Conservation (phyloP, 208 protist species). For the Trypanosoma scelopori region DNA sequence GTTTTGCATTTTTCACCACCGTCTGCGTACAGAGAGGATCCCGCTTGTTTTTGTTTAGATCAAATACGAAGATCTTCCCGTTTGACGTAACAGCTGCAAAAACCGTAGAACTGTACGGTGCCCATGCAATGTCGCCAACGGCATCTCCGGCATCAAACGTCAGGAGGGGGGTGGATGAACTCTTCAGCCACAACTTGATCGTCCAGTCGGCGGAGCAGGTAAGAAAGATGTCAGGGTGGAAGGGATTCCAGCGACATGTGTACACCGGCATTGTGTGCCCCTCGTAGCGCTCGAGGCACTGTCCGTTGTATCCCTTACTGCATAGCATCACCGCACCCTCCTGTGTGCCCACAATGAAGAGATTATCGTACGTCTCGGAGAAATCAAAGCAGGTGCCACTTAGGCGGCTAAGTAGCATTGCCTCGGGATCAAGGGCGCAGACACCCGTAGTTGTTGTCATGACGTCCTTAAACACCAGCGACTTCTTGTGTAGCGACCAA, state of each 20-base stretch:
- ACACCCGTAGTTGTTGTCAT: conserved; percentile 82
- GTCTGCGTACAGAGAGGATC: conserved; percentile 95
- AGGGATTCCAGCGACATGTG: conserved; percentile 95
- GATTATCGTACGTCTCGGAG: conserved; percentile 80
- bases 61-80: conserved; percentile 94
- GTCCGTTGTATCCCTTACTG: conserved; percentile 95
- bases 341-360: conserved; percentile 96
- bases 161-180: conserved; percentile 79
- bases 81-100: conserved; percentile 96
- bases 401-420: conserved; percentile 85
- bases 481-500: conserved; percentile 95
- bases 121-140: conserved; percentile 96
- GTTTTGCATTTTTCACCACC: conserved; percentile 96
- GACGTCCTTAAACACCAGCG: conserved; percentile 93
- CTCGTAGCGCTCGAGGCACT: conserved; percentile 94
- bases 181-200: conserved; percentile 96
- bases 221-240: conserved; percentile 94
- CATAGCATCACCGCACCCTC: conserved; percentile 95
- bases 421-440: conserved; percentile 77
- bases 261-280: conserved; percentile 95
- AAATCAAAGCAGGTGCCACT: conserved; percentile 97
- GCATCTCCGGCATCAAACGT: conserved; percentile 95
- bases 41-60: conserved; percentile 94
- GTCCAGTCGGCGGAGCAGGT: conserved; percentile 97
- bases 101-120: conserved; percentile 96